Evolutionary conservation across 176 grass and related monocot species (phyloP), one percentile per base, ranked within the genome.

Genomic region (Ensete glaucum): DNA sequence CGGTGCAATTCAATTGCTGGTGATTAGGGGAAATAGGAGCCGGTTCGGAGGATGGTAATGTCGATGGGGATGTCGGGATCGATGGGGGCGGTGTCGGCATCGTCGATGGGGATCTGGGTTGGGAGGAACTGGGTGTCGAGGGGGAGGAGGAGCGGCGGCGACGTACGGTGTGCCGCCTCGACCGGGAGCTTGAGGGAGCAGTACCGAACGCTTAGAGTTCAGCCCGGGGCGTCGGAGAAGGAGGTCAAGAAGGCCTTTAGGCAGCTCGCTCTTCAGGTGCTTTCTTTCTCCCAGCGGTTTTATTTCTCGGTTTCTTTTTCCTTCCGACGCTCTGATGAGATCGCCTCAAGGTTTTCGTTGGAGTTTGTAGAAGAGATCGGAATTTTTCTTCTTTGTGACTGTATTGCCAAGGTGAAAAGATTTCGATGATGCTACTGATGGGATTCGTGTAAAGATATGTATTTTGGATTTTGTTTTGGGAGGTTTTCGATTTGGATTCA

Each of bases 211-310:
- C n/a, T 85, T 13, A 85, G 65, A 11, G 50, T 85, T 19, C 56
- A 69, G 62, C 83, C 83, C 68, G 83, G 72, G 17, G 83, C 77
- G 10, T 81, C 78, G 13, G 72, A 81, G 78, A 81, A 54, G 22
- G 83, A 85, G 22, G 77, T 85, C 67, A 85, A 85, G 65, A 76
- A 34, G 64, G 83, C 83, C 1, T 85, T 85, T 60, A 77, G 83
- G 24, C 78, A 81, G 15, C 83, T 85, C 50, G 83, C 78, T 48
- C 75, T 85, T 54, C 73, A 85, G 83, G 83, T 85, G 21, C 54
- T 21, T 65, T 4, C 48, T 52, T 43, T 43, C 34, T 43, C 34
- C 34, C 34, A 49, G 53, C 75, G 10, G 19, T 58, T 13, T 12
- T 67, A 54, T 50, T 48, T 34, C 73, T 21, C 51, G 5, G 62